These are phyloP conservation scores for Conoideocrella luteorostrata DNA, from an alignment of 2,329 filamentous ascomycete genomes.

Conservation along the genomic window DNA sequence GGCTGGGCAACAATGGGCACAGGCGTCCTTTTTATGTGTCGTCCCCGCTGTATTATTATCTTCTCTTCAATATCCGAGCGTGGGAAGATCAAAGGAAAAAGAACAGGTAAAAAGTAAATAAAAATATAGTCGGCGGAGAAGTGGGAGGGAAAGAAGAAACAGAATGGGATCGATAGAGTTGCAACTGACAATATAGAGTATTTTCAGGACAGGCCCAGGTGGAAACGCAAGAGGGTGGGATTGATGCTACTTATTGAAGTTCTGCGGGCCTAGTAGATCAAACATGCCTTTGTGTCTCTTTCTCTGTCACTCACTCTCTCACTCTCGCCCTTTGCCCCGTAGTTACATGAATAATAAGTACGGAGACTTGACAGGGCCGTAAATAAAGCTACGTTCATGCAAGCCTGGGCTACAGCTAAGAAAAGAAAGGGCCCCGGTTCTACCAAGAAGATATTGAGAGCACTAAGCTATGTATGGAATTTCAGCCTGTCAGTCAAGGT, in stretches of 20 bases:
- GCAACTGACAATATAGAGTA: not conserved
- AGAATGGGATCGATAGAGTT: not conserved
- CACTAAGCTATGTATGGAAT: too few species aligned
- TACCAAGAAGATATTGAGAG: too few species aligned
- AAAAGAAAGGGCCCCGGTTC: too few species aligned
- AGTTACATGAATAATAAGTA: too few species aligned
- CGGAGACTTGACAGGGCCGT: slow-evolving; percentile 2
- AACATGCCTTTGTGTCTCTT: not conserved
- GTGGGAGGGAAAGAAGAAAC: not conserved
- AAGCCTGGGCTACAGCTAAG: not conserved
- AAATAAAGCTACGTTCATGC: slow-evolving; percentile 7
- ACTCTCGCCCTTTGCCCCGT: too few species aligned
- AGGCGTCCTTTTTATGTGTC: too few species aligned
- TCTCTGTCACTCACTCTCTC: not conserved
- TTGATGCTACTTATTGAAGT: slow-evolving; percentile 7
- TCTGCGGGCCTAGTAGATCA: not conserved
- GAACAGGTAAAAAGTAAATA: not conserved
- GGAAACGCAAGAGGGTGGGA: slow-evolving; percentile 5
- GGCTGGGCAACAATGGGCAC: too few species aligned
- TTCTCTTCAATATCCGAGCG: too few species aligned
- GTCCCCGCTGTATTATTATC: too few species aligned
- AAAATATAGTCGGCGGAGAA: not conserved
- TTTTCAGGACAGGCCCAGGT: not conserved
- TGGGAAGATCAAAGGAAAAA: not conserved
- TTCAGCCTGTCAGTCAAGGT: too few species aligned